phyloP scores from a whole-genome alignment of 2,329 filamentous ascomycete species.

The Pyricularia grisea region DNA sequence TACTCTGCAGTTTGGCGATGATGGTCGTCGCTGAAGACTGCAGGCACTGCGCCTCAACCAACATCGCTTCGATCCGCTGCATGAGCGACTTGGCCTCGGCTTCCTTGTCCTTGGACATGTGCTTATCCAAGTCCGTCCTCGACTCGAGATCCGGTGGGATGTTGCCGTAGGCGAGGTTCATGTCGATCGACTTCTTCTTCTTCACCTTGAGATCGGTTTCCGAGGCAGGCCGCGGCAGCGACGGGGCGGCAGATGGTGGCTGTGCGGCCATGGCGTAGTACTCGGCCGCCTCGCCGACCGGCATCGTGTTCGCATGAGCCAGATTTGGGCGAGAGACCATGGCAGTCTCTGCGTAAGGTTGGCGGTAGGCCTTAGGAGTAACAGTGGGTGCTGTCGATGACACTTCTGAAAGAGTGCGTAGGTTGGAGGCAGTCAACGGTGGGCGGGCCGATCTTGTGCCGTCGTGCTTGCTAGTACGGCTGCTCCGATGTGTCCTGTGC shows the following conservation, averaged over 20 bases:
- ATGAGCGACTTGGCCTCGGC: slow-evolving; percentile 47
- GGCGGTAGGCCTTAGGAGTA: slow-evolving; percentile 23
- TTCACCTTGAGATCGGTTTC: slow-evolving; percentile 25
- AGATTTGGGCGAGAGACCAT: slow-evolving; percentile 19
- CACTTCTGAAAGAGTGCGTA: slow-evolving; percentile 42
- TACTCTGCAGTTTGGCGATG: slow-evolving; percentile 62
- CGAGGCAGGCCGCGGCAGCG: slow-evolving; percentile 17
- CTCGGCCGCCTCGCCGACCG: slow-evolving; percentile 1
- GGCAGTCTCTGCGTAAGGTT: slow-evolving; percentile 33
- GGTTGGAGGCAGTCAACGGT: slow-evolving; percentile 42
- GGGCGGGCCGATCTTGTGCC: slow-evolving; percentile 17
- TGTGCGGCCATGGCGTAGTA: not conserved
- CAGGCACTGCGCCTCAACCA: slow-evolving; percentile 82
- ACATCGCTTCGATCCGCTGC: slow-evolving; percentile 61
- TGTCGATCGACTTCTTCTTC: slow-evolving; percentile 56
- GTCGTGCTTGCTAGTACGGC: slow-evolving; percentile 20
- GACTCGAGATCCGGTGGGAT: slow-evolving; percentile 58
- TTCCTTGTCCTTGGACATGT: slow-evolving; percentile 32
- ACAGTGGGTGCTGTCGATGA: slow-evolving; percentile 34
- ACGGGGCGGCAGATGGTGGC: not conserved
- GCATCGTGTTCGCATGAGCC: slow-evolving; percentile 21
- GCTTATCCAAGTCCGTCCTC: slow-evolving; percentile 33
- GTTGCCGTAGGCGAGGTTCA: slow-evolving; percentile 86
- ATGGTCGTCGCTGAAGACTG: slow-evolving; percentile 77
- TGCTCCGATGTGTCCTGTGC: slow-evolving; percentile 27